Base-by-base conservation (phyloP, 352 stramenopile genomes). In the Phytopythium ostracodes region DNA sequence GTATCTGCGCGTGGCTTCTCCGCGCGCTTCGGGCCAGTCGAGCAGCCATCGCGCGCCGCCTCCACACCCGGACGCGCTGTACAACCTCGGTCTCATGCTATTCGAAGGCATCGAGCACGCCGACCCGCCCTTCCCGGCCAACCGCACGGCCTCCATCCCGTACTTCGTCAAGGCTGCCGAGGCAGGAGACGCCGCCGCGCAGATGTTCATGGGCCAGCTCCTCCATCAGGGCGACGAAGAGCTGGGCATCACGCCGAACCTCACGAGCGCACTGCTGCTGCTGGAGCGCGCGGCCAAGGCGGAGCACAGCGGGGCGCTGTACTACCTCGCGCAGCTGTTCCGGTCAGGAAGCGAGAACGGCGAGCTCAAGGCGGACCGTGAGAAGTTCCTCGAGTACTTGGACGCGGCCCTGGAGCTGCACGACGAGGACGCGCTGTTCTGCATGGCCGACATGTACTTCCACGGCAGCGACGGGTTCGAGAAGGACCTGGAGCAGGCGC, bases 251-350 rank as follows among this genome's bases (percentile, higher is more conserved):
- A 65, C 81, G 33, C 62, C 82, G 3, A 88, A 88, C 65, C 66
- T 83, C 18, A 70, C 42, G 27, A 94, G 83, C 59, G 82, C 72
- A 27, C 59, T 88, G 14, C 89, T 91, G 78, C 77, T 96, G 44
- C 75, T 96, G 44, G 75, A 94, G 63, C 85, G 75, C 63, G 86
- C 85, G 15, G 86, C 79, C 5, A 77, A 75, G 25, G 81, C 81
- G 44, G 78, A 69, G n/a, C 87, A 96, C 64, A 76, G 71, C 10
- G 80, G 84, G 15, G 85, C 88, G 60, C 70, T 85, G 24, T 94
- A 82, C 60, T 96, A 95, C 60, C 67, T 96, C 17, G 85, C 87
- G 31, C 85, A 94, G 76, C 75, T 96, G n/a, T 92, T 95, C 63
- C 82, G 82, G 54, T 94, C 79, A n/a, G 87, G 85, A 3, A 84